Evolutionary conservation across 352 stramenopile genomes (phyloP).

Genomic region (Pythium sukuiense): DNA sequence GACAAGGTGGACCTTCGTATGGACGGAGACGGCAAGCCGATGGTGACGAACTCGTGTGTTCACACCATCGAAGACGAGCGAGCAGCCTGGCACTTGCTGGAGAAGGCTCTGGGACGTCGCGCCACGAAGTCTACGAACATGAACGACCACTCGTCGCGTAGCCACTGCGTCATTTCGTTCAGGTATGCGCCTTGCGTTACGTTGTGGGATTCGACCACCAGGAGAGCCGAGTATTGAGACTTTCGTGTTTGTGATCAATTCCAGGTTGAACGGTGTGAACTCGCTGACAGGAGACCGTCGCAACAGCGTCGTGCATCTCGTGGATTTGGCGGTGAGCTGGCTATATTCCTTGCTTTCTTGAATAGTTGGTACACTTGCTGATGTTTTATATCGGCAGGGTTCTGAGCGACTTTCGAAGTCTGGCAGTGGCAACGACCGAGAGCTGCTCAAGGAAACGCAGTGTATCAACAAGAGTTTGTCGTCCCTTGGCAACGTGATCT

Average conservation of each 20-base stretch:
- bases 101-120: slow-evolving; percentile 55
- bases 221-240: not conserved
- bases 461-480: slow-evolving; percentile 90
- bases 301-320: slow-evolving; percentile 72
- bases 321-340: slow-evolving; percentile 69
- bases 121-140: slow-evolving; percentile 85
- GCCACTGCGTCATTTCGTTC: slow-evolving; percentile 86
- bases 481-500: slow-evolving; percentile 82
- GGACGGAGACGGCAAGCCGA: slow-evolving; percentile 64
- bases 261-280: slow-evolving; percentile 65
- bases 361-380: too few species aligned
- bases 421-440: slow-evolving; percentile 68
- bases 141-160: slow-evolving; percentile 84
- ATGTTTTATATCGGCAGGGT: slow-evolving; percentile 37
- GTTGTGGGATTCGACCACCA: not conserved
- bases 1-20: slow-evolving; percentile 76
- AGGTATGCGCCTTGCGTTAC: slow-evolving; percentile 18
- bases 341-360: too few species aligned
- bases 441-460: slow-evolving; percentile 81
- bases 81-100: slow-evolving; percentile 65
- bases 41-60: slow-evolving; percentile 63
- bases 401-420: slow-evolving; percentile 84
- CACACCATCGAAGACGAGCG: slow-evolving; percentile 54
- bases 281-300: slow-evolving; percentile 51
- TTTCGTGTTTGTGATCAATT: not conserved